Base-by-base conservation (phyloP, 1,284 basidiomycete species). In the Sanghuangporus weigelae region DNA sequence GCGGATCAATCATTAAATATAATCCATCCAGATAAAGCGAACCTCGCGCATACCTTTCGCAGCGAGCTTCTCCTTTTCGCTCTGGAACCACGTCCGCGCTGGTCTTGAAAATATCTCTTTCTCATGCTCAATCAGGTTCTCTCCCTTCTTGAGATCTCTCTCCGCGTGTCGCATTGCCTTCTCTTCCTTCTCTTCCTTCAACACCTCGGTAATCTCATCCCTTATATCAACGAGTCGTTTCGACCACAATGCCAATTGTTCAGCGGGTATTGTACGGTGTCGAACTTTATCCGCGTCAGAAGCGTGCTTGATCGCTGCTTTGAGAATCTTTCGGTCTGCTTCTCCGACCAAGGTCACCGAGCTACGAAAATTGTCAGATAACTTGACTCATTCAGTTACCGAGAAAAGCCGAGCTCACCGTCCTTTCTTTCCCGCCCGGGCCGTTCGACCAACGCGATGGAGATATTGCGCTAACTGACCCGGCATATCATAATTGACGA, bases 401-500 rank as follows among this genome's bases (percentile, higher is more conserved):
- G 48, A 36, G 36, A 50, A 59, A 19, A 66, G 86, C 68, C 44
- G 44, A 8, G 44, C 44, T 46, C 69, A 93, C 90, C 95, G 85
- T 75, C 96, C 96, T 73, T 91, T 90, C 69, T 86, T 86, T 3
- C 96, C 96, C 2, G 96, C 96, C 75, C 96, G 89, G 21, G 96
- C 96, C 42, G 96, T 99, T 75, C 96, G 86, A 69, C 96, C 96
- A 26, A 98, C 96, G 65, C 96, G 91, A 76, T 99, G 96, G 42
- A 98, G 82, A 77, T 99, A 99, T 71, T 96, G 94, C 11, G 94
- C 88, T 48, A 98, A 81, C 71, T 96, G 93, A 19, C 86, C 85
- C 3, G 96, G 96, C 96, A 98, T 97, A 75, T 98, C 96, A 73
- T 95, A 98, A 76, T 98, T 98, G 73, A 98, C 94, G 63, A 98